Conservation (phyloP, 768 basidiomycete species). For the Obba rivulosa region DNA sequence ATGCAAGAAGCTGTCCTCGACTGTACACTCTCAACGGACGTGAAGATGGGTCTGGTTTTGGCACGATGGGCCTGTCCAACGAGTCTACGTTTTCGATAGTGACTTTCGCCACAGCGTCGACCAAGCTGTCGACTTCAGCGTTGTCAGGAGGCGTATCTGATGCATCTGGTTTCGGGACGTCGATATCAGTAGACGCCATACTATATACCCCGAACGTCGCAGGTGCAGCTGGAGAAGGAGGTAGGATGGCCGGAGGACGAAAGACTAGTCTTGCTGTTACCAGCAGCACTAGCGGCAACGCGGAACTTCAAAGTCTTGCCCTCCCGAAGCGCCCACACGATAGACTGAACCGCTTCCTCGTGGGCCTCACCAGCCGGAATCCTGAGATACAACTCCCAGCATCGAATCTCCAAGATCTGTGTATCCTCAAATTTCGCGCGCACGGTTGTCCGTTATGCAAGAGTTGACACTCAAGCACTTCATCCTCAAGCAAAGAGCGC, state of each 20-base stretch:
- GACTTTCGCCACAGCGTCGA: conserved; percentile 28
- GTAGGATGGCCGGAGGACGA: not conserved
- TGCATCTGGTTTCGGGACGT: not conserved
- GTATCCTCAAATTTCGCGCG: too few species aligned
- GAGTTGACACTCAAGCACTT: conserved; percentile 63
- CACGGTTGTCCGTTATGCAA: conserved; percentile 9
- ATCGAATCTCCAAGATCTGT: too few species aligned
- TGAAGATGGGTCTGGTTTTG: conserved; percentile 22
- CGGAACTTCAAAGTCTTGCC: conserved; percentile 1
- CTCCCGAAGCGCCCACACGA: conserved; percentile 1
- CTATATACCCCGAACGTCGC: not conserved
- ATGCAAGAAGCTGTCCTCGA: conserved; percentile 59
- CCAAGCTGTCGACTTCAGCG: conserved; percentile 22
- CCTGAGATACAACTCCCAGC: too few species aligned
- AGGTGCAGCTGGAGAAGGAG: not conserved
- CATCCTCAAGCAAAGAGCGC: conserved; percentile 56
- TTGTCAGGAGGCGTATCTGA: not conserved
- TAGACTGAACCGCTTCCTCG: not conserved
- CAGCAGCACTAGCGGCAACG: conserved; percentile 1
- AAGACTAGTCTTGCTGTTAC: not conserved
- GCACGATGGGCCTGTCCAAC: conserved; percentile 23
- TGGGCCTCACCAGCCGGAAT: too few species aligned
- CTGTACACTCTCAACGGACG: conserved; percentile 62
- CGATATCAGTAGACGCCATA: conserved; percentile 11
- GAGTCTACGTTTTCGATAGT: conserved; percentile 25